These are phyloP conservation scores for Wickerhamiella dianesei DNA, from an alignment of 805 yeast genomes.

Conservation along the genomic window DNA sequence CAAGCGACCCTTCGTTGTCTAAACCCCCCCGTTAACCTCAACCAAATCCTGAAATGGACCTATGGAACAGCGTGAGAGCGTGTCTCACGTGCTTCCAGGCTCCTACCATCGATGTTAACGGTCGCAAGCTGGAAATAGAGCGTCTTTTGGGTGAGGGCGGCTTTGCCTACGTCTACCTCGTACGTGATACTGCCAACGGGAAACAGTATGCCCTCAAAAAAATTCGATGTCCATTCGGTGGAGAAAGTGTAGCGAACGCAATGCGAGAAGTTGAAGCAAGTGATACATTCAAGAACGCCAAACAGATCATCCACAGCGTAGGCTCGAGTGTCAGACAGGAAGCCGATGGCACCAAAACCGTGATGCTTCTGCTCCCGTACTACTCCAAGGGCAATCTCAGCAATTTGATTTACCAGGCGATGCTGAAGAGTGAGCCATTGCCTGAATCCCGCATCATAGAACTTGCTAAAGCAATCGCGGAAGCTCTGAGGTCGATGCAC, in stretches of 20 bases:
- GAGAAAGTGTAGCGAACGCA: slow-evolving; percentile 59
- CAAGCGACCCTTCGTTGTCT: no score
- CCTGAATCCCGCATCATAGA: slow-evolving; percentile 54
- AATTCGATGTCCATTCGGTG: slow-evolving; percentile 77
- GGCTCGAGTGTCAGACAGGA: slow-evolving; percentile 65
- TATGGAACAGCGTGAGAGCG: slow-evolving; percentile 14
- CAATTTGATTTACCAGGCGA: slow-evolving; percentile 56
- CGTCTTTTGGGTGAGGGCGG: slow-evolving; percentile 84
- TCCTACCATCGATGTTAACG: slow-evolving; percentile 51
- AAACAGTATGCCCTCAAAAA: slow-evolving; percentile 62
- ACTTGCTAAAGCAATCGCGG: slow-evolving; percentile 39
- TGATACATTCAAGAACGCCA: slow-evolving; percentile 46
- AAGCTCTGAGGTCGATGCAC: slow-evolving; percentile 70
- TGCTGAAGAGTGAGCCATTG: slow-evolving; percentile 40
- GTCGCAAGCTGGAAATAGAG: slow-evolving; percentile 45
- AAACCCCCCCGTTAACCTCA: no score
- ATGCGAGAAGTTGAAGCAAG: slow-evolving; percentile 67
- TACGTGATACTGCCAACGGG: slow-evolving; percentile 36
- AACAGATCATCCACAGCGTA: slow-evolving; percentile 52
- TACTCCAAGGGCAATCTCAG: slow-evolving; percentile 63
- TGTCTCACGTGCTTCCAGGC: slow-evolving; percentile 30
- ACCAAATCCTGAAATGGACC: background rate
- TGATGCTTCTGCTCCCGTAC: slow-evolving; percentile 69
- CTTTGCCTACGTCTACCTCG: slow-evolving; percentile 73
- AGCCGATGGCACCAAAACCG: slow-evolving; percentile 63